Evolutionary conservation across 192 early-diverging fungal species (phyloP), one percentile per base, ranked within the genome.

Genomic region (Podochytrium sp.): DNA sequence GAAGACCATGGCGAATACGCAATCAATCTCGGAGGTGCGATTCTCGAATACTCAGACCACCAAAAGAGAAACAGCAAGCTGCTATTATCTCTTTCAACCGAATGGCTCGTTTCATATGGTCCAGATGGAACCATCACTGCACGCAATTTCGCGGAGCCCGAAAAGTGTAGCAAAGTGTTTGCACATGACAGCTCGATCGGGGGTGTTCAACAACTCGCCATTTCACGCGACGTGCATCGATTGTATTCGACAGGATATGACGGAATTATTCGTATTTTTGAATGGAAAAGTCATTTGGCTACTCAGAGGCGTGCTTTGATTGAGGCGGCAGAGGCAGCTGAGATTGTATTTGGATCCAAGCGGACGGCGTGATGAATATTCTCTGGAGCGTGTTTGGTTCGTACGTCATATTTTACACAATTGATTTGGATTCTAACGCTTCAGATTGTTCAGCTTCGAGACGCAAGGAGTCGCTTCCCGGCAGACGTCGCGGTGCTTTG

Each of bases 401-500:
- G 57, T 33, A n/a, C 59, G 6, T 61, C 12, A 27, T 40, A 38
- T 18, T 39, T 35, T 37, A 4, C 34, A 16, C 7, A 61, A 61
- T 5, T 55, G 25, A 55, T 23, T 25, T 55, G 10, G n/a, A n/a
- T n/a, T n/a, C n/a, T n/a, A n/a, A n/a, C n/a, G n/a, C n/a, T 71
- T 32, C 33, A 7, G 10, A 43, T n/a, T 32, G 14, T 23, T 7
- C 18, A 83, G 79, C 74, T 14, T 81, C 83, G 3, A 79, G 78
- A 55, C 59, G 80, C 64, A 84, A 84, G 34, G 84, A 88, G 25
- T 85, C 93, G 37, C 82, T 92, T 27, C 86, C 90, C 4, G 82
- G 81, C 1, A 88, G 93, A 74, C 90, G 96, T 14, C 87, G 93
- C 23, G 93, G 95, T 7, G 94, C 96, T 0, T 92, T 99, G 29